Evolutionary conservation across 768 basidiomycete species (phyloP).

Genomic region (Artomyces pyxidatus): DNA sequence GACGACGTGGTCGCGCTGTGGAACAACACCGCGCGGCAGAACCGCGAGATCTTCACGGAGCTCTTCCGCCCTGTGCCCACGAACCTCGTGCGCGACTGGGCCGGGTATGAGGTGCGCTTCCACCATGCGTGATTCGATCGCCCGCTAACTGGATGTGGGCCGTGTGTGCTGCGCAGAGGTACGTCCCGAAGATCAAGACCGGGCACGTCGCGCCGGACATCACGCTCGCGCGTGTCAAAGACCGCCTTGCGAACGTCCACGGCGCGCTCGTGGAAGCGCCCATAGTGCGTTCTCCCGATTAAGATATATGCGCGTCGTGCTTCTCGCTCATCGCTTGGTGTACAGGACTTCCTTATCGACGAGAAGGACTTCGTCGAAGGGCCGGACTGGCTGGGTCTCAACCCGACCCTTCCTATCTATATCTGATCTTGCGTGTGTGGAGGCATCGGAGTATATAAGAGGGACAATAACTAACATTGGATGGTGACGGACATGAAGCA

Average conservation of each 20-base stretch:
- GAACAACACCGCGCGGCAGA: conserved; percentile 65
- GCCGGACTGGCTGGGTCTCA: conserved; percentile 63
- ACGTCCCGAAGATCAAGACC: conserved; percentile 66
- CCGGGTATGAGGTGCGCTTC: conserved; percentile 59
- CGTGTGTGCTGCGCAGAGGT: conserved; percentile 36
- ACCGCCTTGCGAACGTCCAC: conserved; percentile 57
- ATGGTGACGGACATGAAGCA: too few relatives aligned
- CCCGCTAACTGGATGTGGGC: background rate
- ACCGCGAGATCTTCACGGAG: conserved; percentile 81
- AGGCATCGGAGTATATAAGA: background rate
- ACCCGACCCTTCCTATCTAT: conserved; percentile 75
- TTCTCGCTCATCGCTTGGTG: conserved; percentile 7
- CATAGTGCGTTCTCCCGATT: conserved; percentile 35
- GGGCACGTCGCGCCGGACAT: conserved; percentile 75
- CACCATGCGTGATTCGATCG: conserved; percentile 12
- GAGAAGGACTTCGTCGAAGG: conserved; percentile 64
- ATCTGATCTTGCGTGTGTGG: conserved; percentile 33
- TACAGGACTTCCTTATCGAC: conserved; percentile 79
- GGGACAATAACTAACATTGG: too few relatives aligned
- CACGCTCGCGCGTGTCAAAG: conserved; percentile 64
- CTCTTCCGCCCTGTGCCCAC: conserved; percentile 82
- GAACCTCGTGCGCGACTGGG: conserved; percentile 74
- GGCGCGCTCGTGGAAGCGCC: conserved; percentile 74
- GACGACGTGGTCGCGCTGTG: conserved; percentile 52
- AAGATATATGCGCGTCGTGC: background rate